Evolutionary conservation across 2,329 filamentous ascomycete genomes (phyloP).

Genomic region (Mycosphaerella sp.): DNA sequence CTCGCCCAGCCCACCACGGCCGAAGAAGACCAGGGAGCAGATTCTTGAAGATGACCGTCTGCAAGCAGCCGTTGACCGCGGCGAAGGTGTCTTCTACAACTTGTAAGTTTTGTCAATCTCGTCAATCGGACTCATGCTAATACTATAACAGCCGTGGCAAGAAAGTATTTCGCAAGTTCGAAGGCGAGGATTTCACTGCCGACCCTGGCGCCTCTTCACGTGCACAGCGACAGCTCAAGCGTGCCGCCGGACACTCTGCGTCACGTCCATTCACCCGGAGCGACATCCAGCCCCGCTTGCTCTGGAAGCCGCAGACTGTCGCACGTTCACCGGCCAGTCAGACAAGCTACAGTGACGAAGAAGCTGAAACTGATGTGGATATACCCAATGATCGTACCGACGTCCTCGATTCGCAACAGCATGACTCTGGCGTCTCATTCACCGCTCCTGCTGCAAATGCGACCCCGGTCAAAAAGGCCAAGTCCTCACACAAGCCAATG

Average conservation of each 20-base stretch:
- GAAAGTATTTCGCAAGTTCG: constrained; percentile 67
- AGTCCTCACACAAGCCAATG: constrained; percentile 8
- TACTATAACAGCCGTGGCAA: constrained; percentile 60
- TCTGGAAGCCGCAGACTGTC: constrained; percentile 36
- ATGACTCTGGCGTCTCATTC: constrained; percentile 1
- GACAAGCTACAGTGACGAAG: constrained; percentile 52
- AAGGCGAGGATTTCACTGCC: constrained; percentile 29
- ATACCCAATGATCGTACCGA: constrained; percentile 15
- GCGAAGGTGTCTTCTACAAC: constrained; percentile 67
- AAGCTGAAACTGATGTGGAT: constrained; percentile 51
- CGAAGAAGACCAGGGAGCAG: constrained; percentile 53
- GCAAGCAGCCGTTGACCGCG: constrained; percentile 56
- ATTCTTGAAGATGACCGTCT: constrained; percentile 45
- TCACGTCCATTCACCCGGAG: constrained; percentile 56
- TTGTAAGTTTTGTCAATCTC: constrained; percentile 57
- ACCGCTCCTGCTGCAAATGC: constrained; percentile 1
- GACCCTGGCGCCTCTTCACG: constrained; percentile 31
- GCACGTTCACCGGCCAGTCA: constrained; percentile 39
- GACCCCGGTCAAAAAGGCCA: constrained; percentile 18
- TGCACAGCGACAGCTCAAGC: constrained; percentile 29
- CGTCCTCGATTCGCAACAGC: neutral
- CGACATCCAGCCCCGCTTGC: constrained; percentile 63
- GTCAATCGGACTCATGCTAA: constrained; percentile 20
- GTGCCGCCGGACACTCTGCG: constrained; percentile 36
- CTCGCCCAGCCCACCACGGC: constrained; percentile 23